Conservation (phyloP, 257 asterid species). For the Solanum peruvianum region DNA sequence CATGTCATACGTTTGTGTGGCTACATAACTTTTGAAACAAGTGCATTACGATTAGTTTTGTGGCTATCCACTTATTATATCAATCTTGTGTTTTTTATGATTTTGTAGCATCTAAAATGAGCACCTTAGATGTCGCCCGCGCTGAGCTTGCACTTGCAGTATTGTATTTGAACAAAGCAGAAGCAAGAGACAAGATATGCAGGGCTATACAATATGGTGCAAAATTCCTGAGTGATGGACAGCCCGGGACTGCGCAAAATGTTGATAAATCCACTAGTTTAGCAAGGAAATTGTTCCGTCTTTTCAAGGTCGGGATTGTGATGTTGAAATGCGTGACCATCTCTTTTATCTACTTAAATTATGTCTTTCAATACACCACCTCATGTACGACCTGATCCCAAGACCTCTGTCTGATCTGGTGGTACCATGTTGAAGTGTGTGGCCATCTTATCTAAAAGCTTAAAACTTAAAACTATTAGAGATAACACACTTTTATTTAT, state of each 20-base stretch:
- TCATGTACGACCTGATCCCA: neutral
- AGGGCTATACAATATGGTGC: constrained; percentile 99
- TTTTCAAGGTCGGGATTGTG: constrained; percentile 59
- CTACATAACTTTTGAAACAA: neutral
- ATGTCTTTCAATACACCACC: neutral
- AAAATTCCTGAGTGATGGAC: constrained; percentile 80
- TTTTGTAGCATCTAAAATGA: constrained; percentile 38
- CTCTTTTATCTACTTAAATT: neutral
- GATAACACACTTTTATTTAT: neutral
- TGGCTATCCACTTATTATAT: neutral
- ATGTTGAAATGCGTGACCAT: no score
- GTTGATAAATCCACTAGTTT: constrained; percentile 86
- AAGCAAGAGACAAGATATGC: constrained; percentile 98
- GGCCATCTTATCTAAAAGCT: neutral
- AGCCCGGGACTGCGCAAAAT: constrained; percentile 83
- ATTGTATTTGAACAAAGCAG: constrained; percentile 89
- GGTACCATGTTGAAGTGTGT: neutral
- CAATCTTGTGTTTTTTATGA: constrained; percentile 3
- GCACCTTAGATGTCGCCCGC: constrained; percentile 74
- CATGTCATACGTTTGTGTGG: neutral
- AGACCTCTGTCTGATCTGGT: no score
- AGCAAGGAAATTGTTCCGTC: constrained; percentile 93
- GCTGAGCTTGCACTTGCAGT: constrained; percentile 89
- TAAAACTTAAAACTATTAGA: neutral
- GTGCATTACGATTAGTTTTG: no score